Evolutionary conservation across 2,329 filamentous ascomycete genomes (phyloP).

Genomic region (Aspergillus fijiensis): DNA sequence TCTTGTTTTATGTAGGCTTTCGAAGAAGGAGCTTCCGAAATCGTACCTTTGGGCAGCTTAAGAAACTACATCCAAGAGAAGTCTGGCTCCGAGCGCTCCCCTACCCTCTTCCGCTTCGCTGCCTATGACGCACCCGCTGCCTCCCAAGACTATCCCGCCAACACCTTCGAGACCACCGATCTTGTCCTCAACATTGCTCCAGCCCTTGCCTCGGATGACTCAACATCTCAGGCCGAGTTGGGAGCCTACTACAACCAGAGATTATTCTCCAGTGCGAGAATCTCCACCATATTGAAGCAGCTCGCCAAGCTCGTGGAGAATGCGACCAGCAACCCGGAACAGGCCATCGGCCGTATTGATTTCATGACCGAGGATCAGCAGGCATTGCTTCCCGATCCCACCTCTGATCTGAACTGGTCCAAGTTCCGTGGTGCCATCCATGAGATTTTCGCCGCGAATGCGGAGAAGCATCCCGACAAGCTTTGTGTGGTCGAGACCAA

Average conservation of each 20-base stretch:
- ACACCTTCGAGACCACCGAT: slow-evolving; percentile 47
- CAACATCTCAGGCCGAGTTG: slow-evolving; percentile 30
- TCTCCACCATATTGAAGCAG: slow-evolving; percentile 46
- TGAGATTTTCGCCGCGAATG: slow-evolving; percentile 50
- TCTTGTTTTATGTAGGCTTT: slow-evolving; percentile 32
- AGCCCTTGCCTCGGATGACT: slow-evolving; percentile 21
- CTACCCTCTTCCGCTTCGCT: slow-evolving; percentile 49
- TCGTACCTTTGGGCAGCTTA: slow-evolving; percentile 43
- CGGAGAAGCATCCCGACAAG: slow-evolving; percentile 65
- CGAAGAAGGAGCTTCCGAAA: slow-evolving; percentile 41
- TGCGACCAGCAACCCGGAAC: slow-evolving; percentile 40
- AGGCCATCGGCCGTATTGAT: slow-evolving; percentile 45
- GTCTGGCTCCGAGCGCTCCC: slow-evolving; percentile 39
- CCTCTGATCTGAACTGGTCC: slow-evolving; percentile 31
- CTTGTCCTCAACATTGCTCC: slow-evolving; percentile 42
- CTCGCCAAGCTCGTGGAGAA: slow-evolving; percentile 43
- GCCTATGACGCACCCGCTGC: slow-evolving; percentile 47
- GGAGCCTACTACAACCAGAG: slow-evolving; percentile 48
- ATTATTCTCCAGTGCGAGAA: slow-evolving; percentile 48
- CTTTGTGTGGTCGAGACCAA: slow-evolving; percentile 68
- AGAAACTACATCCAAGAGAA: slow-evolving; percentile 43
- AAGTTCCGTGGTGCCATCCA: slow-evolving; percentile 47
- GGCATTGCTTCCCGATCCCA: slow-evolving; percentile 43
- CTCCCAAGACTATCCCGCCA: slow-evolving; percentile 42
- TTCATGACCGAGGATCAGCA: slow-evolving; percentile 40